Base-by-base conservation (phyloP, 2,329 filamentous ascomycete genomes). In the Thielaviopsis ethacetica region DNA sequence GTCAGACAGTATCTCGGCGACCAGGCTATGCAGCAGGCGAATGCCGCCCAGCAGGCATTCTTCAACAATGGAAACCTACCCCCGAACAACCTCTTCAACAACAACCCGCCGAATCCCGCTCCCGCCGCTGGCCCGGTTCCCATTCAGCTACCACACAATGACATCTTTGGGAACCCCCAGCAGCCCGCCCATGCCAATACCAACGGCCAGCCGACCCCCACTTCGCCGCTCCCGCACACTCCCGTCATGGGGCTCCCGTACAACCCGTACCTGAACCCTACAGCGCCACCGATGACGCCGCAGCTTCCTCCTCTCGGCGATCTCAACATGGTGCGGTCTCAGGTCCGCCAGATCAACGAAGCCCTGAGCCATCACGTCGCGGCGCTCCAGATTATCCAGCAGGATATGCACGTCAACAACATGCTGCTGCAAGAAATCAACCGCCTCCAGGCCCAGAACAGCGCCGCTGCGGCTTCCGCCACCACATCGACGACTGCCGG, bases 371-470 rank as follows among this genome's bases (percentile, higher is more conserved):
- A 38, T 19, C 55, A 58, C 27, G 38, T 61, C 12, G 51, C 56
- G 0, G 57, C 60, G 15, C 19, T 88, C 38, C 75, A 79, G 53
- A 73, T 72, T 50, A 72, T 91, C 19, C 79, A 83, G 53, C 78
- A 84, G 38, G 86, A 93, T 67, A 68, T 91, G 4, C 77, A 82
- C 54, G 72, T 80, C n/a, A 72, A 90, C n/a, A 78, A 84, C 57
- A 71, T 82, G 17, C 73, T 93, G 62, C 79, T 86, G 62, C 71
- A 73, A 21, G 88, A 93, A 67, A 69, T 93, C 17, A 34, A 17
- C 21, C 38, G 58, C 44, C 58, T 60, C 22, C 54, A 57, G 38
- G 54, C 49, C 7, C 21, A 53, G 10, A 34, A 34, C 34, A 55
- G 74, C 79, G 38, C 78, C 84, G 61, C 73, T 91, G 58, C 82